Evolutionary conservation across 371 early-diverging fungal species (phyloP).

Genomic region (Mucor velutinosus): DNA sequence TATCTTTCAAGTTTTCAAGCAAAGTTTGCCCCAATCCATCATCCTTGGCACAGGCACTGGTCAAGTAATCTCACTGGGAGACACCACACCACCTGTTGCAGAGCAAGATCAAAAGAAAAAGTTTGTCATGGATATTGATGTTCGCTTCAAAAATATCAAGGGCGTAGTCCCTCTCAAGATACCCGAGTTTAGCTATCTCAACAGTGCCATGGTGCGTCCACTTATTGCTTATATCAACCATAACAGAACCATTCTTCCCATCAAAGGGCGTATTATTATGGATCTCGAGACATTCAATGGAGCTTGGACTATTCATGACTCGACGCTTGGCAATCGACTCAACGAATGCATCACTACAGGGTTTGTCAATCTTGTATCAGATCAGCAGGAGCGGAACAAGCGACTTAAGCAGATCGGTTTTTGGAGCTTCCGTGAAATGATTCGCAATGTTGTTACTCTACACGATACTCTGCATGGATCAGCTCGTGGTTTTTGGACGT

Average conservation of each 20-base stretch:
- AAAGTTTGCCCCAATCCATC: constrained; percentile 60
- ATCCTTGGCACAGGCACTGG: constrained; percentile 47
- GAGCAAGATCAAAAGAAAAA: neutral
- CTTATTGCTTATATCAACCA: constrained; percentile 93
- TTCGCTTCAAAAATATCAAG: constrained; percentile 86
- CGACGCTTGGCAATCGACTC: constrained; percentile 71
- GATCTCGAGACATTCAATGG: constrained; percentile 88
- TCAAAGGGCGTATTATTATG: constrained; percentile 80
- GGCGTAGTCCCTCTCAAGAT: constrained; percentile 82
- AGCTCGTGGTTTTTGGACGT: constrained; percentile 72
- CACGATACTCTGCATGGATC: constrained; percentile 81
- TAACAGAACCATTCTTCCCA: constrained; percentile 81
- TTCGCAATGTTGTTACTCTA: constrained; percentile 68
- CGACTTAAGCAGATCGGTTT: constrained; percentile 85
- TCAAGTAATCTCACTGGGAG: constrained; percentile 3
- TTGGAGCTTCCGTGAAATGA: constrained; percentile 81
- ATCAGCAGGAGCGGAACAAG: constrained; percentile 82
- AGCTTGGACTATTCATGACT: constrained; percentile 87
- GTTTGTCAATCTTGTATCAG: constrained; percentile 70
- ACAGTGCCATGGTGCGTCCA: constrained; percentile 85
- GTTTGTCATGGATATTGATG: constrained; percentile 65
- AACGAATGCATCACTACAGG: constrained; percentile 82
- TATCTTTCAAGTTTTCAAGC: constrained; percentile 73
- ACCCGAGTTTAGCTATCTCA: constrained; percentile 72
- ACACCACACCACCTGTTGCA: neutral